Conservation (phyloP, 2,329 filamentous ascomycete species). For the Bimuria novae-zelandiae region DNA sequence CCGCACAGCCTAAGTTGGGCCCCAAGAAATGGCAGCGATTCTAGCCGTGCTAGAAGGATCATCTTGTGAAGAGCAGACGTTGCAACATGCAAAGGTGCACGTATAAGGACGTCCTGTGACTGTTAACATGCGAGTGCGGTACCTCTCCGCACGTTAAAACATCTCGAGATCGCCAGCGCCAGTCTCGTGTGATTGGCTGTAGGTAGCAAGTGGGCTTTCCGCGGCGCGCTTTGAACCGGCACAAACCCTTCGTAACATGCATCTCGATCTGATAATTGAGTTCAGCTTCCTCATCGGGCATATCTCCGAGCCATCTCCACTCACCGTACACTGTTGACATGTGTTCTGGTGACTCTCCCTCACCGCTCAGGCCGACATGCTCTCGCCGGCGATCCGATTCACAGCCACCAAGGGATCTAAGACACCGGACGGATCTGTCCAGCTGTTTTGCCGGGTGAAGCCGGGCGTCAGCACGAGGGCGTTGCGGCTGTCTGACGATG, state of each 20-base stretch:
- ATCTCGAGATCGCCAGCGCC: background rate
- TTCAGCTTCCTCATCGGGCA: background rate
- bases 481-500: conserved; percentile 61
- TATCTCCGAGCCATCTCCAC: conserved; percentile 7
- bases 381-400: conserved; percentile 33
- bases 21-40: conserved; percentile 6
- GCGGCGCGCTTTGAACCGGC: conserved; percentile 10
- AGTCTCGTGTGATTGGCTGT: conserved; percentile 9
- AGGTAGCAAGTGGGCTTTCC: background rate
- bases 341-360: background rate
- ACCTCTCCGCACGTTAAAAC: background rate
- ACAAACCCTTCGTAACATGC: background rate
- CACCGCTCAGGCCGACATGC: conserved; percentile 14
- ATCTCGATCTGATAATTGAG: conserved; percentile 2
- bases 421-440: conserved; percentile 46
- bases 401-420: conserved; percentile 30
- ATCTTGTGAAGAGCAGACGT: background rate
- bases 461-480: conserved; percentile 68
- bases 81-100: background rate
- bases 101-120: background rate
- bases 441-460: conserved; percentile 69
- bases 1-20: conserved; percentile 1
- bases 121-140: background rate
- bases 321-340: background rate
- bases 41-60: background rate